phyloP scores from a whole-genome alignment of 192 early-diverging fungal species.

The Spinellus fusiger region DNA sequence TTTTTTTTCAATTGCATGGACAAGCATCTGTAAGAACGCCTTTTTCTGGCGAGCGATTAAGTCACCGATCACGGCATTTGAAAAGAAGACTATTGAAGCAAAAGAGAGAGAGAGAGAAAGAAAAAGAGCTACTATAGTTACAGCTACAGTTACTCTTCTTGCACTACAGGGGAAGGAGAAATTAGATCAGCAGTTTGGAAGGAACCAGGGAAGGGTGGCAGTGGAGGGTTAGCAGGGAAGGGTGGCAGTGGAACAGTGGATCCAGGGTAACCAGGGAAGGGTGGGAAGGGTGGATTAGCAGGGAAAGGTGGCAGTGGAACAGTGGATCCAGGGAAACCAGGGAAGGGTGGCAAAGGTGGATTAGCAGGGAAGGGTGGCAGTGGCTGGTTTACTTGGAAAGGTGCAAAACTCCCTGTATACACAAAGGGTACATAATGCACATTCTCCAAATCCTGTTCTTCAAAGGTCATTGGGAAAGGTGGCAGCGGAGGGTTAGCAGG shows the following conservation, averaged over 20 bases:
- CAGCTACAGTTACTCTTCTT: too few species aligned
- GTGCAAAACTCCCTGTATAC: too few species aligned
- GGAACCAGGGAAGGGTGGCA: background rate
- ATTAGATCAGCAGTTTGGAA: background rate
- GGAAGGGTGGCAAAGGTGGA: too few species aligned
- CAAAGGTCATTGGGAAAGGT: too few species aligned
- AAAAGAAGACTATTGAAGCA: too few species aligned
- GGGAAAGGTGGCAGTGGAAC: background rate
- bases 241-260: background rate
- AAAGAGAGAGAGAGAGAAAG: too few species aligned
- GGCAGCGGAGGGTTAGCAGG: background rate
- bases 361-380: background rate
- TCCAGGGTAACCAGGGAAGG: background rate
- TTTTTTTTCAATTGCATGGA: background rate
- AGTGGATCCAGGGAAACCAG: background rate
- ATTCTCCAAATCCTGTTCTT: too few species aligned
- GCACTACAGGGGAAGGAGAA: background rate
- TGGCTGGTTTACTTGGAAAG: too few species aligned
- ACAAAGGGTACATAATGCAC: too few species aligned
- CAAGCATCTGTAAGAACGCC: background rate
- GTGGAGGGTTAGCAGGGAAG: background rate
- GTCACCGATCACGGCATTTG: background rate
- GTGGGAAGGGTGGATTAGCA: background rate
- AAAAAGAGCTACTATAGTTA: too few species aligned
- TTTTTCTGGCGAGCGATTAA: background rate